Conservation (phyloP, 345 rosid genomes). For the Citrus cavaleriei region DNA sequence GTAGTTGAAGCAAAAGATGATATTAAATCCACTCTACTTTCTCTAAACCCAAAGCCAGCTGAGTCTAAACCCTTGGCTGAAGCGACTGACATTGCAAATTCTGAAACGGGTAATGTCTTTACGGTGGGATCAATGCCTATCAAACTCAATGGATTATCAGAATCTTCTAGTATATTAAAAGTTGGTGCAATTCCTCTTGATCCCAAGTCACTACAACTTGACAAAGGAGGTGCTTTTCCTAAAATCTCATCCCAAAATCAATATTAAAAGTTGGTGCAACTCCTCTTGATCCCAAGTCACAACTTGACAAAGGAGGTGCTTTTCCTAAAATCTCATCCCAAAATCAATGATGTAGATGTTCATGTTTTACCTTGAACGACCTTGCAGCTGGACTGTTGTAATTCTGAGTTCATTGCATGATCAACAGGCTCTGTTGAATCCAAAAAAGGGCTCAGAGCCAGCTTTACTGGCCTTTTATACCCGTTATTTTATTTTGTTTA, state of each 20-base stretch:
- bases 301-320: conserved; percentile 26
- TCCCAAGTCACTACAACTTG: conserved; percentile 39
- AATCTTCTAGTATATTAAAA: conserved; percentile 37
- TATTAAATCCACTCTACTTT: conserved; percentile 19
- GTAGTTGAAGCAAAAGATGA: conserved; percentile 17
- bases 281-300: conserved; percentile 52
- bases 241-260: conserved; percentile 15
- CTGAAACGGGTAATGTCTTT: conserved; percentile 30
- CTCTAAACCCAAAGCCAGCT: conserved; percentile 28
- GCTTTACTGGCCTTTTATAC: neutral
- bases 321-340: conserved; percentile 13
- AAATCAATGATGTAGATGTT: conserved; percentile 8
- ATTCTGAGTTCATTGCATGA: neutral
- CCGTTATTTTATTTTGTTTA: neutral
- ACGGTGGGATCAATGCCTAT: conserved; percentile 72
- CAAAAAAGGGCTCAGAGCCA: neutral
- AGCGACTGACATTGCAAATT: neutral
- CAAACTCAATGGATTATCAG: conserved; percentile 56
- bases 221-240: conserved; percentile 19
- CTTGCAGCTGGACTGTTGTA: conserved; percentile 4
- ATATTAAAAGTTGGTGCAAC: conserved; percentile 56
- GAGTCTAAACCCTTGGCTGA: conserved; percentile 16
- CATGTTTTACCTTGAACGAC: neutral
- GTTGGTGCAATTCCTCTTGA: conserved; percentile 70
- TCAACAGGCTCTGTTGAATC: neutral